Percentiles rank a stretch among this genome's conserved stretches.
Conservation (phyloP, 805 yeast genomes). For the Geotrichum ghanense region DNA sequence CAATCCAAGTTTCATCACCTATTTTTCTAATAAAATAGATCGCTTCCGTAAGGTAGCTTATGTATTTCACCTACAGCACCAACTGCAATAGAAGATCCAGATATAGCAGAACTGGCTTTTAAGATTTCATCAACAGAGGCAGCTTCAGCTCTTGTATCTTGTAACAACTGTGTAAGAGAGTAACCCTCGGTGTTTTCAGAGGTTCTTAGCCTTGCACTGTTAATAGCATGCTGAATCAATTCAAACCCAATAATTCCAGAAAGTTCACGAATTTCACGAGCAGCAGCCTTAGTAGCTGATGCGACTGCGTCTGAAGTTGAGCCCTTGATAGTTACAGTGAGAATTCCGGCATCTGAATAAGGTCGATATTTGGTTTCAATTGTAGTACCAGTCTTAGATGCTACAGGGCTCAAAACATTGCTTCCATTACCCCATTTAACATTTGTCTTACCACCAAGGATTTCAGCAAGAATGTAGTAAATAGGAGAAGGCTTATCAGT, state of each 20-base stretch:
- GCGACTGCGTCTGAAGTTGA: conserved; percentile 47
- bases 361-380: conserved; percentile 42
- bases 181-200: neutral
- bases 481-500: conserved; percentile 43
- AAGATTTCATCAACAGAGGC: neutral
- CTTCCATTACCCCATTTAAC: conserved; percentile 44
- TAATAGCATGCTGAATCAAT: neutral
- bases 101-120: neutral
- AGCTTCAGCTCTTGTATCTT: neutral
- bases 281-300: conserved; percentile 39
- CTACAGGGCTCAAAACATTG: conserved; percentile 37
- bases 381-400: conserved; percentile 32
- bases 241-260: neutral
- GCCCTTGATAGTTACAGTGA: conserved; percentile 58
- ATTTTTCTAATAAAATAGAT: neutral
- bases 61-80: neutral
- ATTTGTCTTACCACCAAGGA: conserved; percentile 39
- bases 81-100: neutral
- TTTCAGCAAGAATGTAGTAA: conserved; percentile 47
- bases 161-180: neutral
- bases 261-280: conserved; percentile 4
- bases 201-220: neutral
- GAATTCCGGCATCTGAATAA: conserved; percentile 73
- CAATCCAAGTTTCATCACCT: no score
- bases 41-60: neutral